Evolutionary conservation across 176 grass and related monocot genomes (phyloP), one percentile per base, ranked within the genome.

Genomic region (Oryza meyeriana): DNA sequence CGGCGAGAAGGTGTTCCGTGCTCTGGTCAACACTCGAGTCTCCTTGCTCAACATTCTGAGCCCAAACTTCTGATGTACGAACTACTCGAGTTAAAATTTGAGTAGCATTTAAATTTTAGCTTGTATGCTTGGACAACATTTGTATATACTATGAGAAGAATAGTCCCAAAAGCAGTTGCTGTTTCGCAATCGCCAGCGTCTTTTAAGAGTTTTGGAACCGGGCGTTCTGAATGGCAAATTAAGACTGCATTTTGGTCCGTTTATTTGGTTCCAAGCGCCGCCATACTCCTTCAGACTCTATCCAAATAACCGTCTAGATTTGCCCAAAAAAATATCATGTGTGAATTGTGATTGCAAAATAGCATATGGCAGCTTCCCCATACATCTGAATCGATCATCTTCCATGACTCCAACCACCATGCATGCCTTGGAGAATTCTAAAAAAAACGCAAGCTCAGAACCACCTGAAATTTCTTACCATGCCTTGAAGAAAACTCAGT

Each of bases 41-140:
- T 92, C 80, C 8, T 20, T 94, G 69, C 92, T 94, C 81, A 94
- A 94, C 86, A 87, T 94, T 5, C 75, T 94, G 6, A 94, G 80
- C 67, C 87, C 92, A 0, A 81, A 28, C 22, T 92, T 89, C 83
- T 89, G 66, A 88, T 50, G 29, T 10, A 61, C 61, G 6, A 34
- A 33, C 55, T 5, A 5, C 61, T 34, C 41, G 26, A 41, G 32
- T 57, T 57, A 40, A 71, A 85, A 76, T 71, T 41, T 33, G 18
- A n/a, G 52, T 14, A 9, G 61, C 26, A 3, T 8, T 71, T 33
- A 17, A 30, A 12, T 57, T 57, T 57, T 57, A 58, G 55, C 0
- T 33, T 33, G 67, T 64, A 18, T 77, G 42, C 40, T 77, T 82
- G 72, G 44, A 66, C 27, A 82, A 28, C 35, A 82, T 65, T 24